Evolutionary conservation across 768 basidiomycete species (phyloP), one percentile per base, ranked within the genome.

Genomic region (Kwoniella europaea): DNA sequence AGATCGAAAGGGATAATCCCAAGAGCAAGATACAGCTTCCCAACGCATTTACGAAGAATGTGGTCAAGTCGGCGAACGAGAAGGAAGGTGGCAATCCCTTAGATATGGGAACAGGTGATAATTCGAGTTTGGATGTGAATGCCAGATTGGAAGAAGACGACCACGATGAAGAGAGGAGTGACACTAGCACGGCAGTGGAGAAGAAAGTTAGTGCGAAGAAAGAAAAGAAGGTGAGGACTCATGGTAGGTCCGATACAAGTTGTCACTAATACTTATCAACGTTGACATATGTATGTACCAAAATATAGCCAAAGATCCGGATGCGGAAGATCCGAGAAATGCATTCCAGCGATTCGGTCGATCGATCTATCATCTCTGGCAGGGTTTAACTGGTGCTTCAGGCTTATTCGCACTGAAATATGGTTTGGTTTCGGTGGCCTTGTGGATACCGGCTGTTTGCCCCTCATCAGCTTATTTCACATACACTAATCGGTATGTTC

Each of bases 331-430:
- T 9, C 87, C 88, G 5, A 77, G 80, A 15, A 88, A 87, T 66
- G 73, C 72, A 0, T 22, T 86, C 22, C 88, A 89, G 75, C 79
- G 77, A 52, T 64, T 86, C 3, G 85, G 85, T 72, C 76, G 85
- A 61, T 43, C 59, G 2, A 4, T 88, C 2, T 84, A 86, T 64
- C 24, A 46, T 1, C 13, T 83, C 15, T 86, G 85, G 74, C 74
- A 82, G 20, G 88, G 87, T 85, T 75, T 83, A 1, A 82, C 79
- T 41, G 86, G 86, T 0, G 79, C 86, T 0, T 84, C 87, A 67
- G 87, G 83, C 4, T 59, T 85, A 82, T 90, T 88, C 71, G 85
- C 86, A 0, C 84, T 89, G 75, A 87, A 88, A 79, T 87, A 87
- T 69, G 85, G 84, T 0, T 43, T 88, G 7, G 73, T 88, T 12